phyloP scores from a whole-genome alignment of 2,329 filamentous ascomycete genomes.

The Calonectria naviculata region DNA sequence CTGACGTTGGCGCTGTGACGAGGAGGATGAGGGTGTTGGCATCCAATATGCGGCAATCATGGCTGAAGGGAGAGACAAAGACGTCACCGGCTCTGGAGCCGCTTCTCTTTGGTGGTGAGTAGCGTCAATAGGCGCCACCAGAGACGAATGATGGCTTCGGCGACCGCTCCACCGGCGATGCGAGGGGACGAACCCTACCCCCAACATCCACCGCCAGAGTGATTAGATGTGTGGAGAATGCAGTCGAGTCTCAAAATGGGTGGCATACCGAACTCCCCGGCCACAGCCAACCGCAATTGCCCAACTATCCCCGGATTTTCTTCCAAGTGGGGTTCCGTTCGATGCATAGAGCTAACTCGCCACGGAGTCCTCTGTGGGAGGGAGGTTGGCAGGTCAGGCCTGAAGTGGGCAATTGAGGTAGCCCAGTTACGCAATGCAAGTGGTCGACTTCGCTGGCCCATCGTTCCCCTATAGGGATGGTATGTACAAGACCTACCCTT shows the following conservation, averaged over 20 bases:
- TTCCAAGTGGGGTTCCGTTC: slow-evolving; percentile 17
- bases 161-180: slow-evolving; percentile 2
- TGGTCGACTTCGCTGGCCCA: slow-evolving; percentile 7
- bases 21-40: not conserved
- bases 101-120: not conserved
- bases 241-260: slow-evolving; percentile 17
- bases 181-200: slow-evolving; percentile 1
- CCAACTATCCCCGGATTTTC: slow-evolving; percentile 25
- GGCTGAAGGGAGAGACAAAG: not conserved
- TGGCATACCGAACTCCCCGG: slow-evolving; percentile 20
- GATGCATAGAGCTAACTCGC: slow-evolving; percentile 11
- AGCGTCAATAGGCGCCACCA: not conserved
- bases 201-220: not conserved
- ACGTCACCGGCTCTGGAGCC: slow-evolving; percentile 10
- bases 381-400: slow-evolving; percentile 6
- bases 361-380: not conserved
- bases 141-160: slow-evolving; percentile 4
- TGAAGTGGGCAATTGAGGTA: not conserved
- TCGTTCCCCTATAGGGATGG: slow-evolving; percentile 17
- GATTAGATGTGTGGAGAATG: slow-evolving; percentile 14
- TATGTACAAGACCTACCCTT: not conserved
- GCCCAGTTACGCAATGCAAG: not conserved
- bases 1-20: slow-evolving; percentile 13
- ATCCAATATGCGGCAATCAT: not conserved
- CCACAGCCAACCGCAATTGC: slow-evolving; percentile 20